Conservation (phyloP, 129 eudicot species). For the Silybum marianum region DNA sequence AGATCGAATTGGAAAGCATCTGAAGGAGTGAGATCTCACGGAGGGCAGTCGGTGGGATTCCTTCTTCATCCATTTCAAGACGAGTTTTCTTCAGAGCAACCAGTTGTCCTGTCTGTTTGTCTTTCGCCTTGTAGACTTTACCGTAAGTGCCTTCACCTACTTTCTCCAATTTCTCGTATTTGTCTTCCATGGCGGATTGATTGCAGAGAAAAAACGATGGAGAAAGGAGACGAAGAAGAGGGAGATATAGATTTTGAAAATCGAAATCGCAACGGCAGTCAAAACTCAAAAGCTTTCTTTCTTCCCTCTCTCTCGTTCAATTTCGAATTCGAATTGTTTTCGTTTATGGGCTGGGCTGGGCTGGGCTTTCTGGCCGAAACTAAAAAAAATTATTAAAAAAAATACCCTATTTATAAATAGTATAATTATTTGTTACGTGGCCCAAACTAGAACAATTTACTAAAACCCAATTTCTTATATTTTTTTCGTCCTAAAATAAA, state of each 20-base stretch:
- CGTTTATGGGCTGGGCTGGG: constrained; percentile 14
- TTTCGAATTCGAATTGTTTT: constrained; percentile 5
- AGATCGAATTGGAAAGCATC: constrained; percentile 83
- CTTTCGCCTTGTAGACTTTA: constrained; percentile 98
- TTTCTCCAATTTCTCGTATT: constrained; percentile 93
- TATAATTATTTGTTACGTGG: no score
- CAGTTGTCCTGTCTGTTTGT: constrained; percentile 73
- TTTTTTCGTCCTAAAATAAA: no score
- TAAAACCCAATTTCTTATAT: no score
- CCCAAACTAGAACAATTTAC: no score
- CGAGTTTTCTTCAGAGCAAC: constrained; percentile 94
- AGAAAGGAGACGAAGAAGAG: neutral
- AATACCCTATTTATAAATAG: no score
- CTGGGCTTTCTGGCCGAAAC: constrained; percentile 12
- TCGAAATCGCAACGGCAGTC: constrained; percentile 27
- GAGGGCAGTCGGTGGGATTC: constrained; percentile 94
- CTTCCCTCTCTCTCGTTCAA: neutral
- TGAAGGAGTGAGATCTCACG: constrained; percentile 89
- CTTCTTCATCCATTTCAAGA: constrained; percentile 98
- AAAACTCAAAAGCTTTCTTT: neutral
- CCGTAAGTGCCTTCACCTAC: constrained; percentile 99
- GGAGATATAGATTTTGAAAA: neutral
- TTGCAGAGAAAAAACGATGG: neutral
- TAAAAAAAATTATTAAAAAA: neutral
- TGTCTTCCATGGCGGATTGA: constrained; percentile 52